These are phyloP conservation scores for Geotrichum macrosporum DNA, from an alignment of 1,139 yeast species.

Conservation along the genomic window DNA sequence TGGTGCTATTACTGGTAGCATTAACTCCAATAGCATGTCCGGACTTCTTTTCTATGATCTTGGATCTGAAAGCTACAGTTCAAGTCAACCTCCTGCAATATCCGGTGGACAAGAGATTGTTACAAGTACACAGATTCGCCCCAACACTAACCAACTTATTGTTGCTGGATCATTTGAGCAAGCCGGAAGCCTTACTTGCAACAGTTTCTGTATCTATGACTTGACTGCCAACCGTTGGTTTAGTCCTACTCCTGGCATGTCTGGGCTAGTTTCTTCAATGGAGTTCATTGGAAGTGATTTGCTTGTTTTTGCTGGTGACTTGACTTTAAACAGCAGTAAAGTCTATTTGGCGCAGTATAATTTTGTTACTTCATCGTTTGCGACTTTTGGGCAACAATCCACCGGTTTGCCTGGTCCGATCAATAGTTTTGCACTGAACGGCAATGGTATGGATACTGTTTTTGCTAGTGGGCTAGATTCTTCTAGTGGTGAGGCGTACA, in stretches of 20 bases:
- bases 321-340: constrained; percentile 42
- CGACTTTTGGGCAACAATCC: constrained; percentile 26
- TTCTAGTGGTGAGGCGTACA: constrained; percentile 34
- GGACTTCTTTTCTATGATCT: constrained; percentile 56
- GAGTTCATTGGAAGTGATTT: constrained; percentile 49
- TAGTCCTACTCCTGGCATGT: constrained; percentile 44
- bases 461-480: constrained; percentile 52
- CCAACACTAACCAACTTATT: constrained; percentile 49
- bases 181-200: constrained; percentile 59
- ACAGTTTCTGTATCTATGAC: constrained; percentile 65
- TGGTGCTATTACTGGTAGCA: constrained; percentile 45
- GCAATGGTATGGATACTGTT: constrained; percentile 47
- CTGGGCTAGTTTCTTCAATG: constrained; percentile 55
- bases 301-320: constrained; percentile 61
- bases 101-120: constrained; percentile 42
- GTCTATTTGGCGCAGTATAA: constrained; percentile 51
- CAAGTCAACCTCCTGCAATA: constrained; percentile 46
- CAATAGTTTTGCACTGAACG: constrained; percentile 49
- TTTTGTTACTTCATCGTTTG: constrained; percentile 39
- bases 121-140: constrained; percentile 52
- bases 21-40: constrained; percentile 27
- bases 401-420: constrained; percentile 43
- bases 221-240: constrained; percentile 54
- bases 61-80: constrained; percentile 39
- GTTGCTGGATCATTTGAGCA: constrained; percentile 73